Base-by-base conservation (phyloP, 2,329 filamentous ascomycete species). In the Furcasterigmium furcatum region DNA sequence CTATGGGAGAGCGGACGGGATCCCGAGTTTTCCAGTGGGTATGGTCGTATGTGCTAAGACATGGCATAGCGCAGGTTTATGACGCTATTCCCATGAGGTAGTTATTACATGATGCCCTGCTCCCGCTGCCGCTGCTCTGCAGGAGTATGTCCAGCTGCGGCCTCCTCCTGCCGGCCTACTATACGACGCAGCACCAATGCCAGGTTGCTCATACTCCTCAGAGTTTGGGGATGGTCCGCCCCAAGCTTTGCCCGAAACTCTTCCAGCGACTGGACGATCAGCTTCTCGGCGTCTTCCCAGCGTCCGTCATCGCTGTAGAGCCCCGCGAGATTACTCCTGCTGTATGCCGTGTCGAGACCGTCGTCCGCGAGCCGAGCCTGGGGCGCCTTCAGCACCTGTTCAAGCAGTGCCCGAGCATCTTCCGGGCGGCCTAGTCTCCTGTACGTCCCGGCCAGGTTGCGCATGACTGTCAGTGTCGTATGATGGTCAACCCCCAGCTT, bases 401-500 rank as follows among this genome's bases (percentile, higher is more conserved):
- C 25, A 8, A 8, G 8, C 13, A 29, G 13, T 29, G 8, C 13
- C 25, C 13, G 8, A 13, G 25, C 25, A 8, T 29, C 25, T 13
- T 29, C 25, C 25, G 34, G 21, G 6, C 22, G 12, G 18, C 38
- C n/a, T 19, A 14, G 20, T 34, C 9, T n/a, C 10, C 18, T 40
- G 19, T 27, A 5, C 24, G 4, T 38, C 12, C 9, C 9, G 4
- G 43, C 43, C 18, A 46, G 32, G 14, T 43, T 40, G 18, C 8
- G 0, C 27, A 48, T 46, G 35, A 24, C 46, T 4, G 1, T 41
- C 40, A 49, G 35, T 21, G 47, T 47, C 8, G 10, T 9, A 27
- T 41, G 47, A 24, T 49, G 47, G 14, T 52, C 47, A 5, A 22
- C 27, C 22, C 48, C 45, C 19, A 53, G 41, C 41, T 38, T 44